These are phyloP conservation scores for Suhomyces kunorum DNA, from an alignment of 1,139 yeast genomes.

Conservation along the genomic window DNA sequence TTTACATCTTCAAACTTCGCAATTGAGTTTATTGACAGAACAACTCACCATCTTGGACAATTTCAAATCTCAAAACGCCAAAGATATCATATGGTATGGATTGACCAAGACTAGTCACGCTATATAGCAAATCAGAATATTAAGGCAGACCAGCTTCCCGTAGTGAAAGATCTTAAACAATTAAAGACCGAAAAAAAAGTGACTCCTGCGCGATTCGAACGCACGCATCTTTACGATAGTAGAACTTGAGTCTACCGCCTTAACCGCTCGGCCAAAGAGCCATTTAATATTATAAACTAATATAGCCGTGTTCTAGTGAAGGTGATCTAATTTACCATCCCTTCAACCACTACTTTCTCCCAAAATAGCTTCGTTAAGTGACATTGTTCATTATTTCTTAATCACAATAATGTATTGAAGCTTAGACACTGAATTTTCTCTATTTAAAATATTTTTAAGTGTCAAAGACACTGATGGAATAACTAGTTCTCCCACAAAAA, in stretches of 20 bases:
- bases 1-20: conserved; percentile 24
- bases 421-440: too few species aligned
- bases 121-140: conserved; percentile 3
- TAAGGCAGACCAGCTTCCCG: too few species aligned
- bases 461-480: too few species aligned
- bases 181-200: conserved; percentile 14
- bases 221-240: conserved; percentile 31
- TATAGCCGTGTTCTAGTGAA: too few species aligned
- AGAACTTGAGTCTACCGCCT: conserved; percentile 40
- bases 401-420: too few species aligned
- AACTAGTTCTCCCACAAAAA: too few species aligned
- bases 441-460: too few species aligned
- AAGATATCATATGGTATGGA: conserved; percentile 17
- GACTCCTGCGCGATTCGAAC: conserved; percentile 25
- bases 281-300: conserved; percentile 8
- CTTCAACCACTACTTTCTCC: too few species aligned
- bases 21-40: conserved; percentile 33
- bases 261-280: conserved; percentile 19
- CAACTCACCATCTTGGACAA: conserved; percentile 29
- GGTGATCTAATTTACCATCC: too few species aligned
- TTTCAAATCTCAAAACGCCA: conserved; percentile 24
- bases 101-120: conserved; percentile 4
- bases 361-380: too few species aligned
- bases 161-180: too few species aligned
- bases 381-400: too few species aligned